A percentile compares a stretch with the other conserved stretches of the same genome.
Evolutionary conservation across 768 basidiomycete species (phyloP).

Genomic region (Xerocomus potaroensis): DNA sequence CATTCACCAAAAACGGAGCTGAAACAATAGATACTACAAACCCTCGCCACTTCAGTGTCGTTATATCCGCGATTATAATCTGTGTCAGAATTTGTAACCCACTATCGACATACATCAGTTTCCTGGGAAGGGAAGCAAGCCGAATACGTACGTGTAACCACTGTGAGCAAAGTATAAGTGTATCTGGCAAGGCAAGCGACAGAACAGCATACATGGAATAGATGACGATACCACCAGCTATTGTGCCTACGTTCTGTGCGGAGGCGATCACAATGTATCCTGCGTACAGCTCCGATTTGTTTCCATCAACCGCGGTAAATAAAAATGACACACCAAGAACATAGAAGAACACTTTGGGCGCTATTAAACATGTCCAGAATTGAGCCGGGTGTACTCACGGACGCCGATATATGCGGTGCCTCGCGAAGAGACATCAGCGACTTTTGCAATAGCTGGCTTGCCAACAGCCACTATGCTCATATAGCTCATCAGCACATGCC

Average conservation of each 20-base stretch:
- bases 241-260: slow-evolving; percentile 38
- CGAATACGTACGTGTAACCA: slow-evolving; percentile 51
- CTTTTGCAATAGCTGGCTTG: slow-evolving; percentile 71
- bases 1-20: slow-evolving; percentile 57
- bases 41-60: slow-evolving; percentile 54
- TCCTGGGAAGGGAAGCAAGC: not conserved
- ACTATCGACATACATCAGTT: slow-evolving; percentile 20
- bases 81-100: slow-evolving; percentile 62
- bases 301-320: not conserved
- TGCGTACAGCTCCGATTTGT: slow-evolving; percentile 10
- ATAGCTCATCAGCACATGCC: slow-evolving; percentile 11
- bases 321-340: slow-evolving; percentile 45
- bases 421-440: slow-evolving; percentile 68
- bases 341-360: slow-evolving; percentile 50
- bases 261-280: slow-evolving; percentile 54
- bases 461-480: slow-evolving; percentile 38
- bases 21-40: slow-evolving; percentile 45
- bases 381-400: slow-evolving; percentile 36
- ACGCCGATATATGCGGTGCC: slow-evolving; percentile 58
- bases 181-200: not conserved
- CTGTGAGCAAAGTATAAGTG: slow-evolving; percentile 32
- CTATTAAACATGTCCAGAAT: not conserved
- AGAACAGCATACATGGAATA: slow-evolving; percentile 46
- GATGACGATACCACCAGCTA: slow-evolving; percentile 53
- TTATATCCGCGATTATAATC: slow-evolving; percentile 60